These are phyloP conservation scores for Danielia oregonensis DNA, from an alignment of 805 yeast genomes.

Conservation along the genomic window DNA sequence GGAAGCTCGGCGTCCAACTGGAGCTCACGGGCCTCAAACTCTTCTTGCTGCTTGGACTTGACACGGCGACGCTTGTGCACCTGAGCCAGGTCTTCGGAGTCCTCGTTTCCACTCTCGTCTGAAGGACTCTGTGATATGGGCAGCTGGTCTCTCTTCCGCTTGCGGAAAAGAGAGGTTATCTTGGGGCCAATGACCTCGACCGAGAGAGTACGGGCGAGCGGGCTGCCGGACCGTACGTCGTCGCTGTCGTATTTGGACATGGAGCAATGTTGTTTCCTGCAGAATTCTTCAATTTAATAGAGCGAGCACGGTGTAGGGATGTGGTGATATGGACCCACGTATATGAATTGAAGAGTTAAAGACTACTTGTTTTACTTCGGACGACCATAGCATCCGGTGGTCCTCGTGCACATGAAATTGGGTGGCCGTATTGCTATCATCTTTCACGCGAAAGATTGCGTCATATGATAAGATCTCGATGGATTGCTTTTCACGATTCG, in stretches of 20 bases:
- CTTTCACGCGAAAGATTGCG: too few species aligned
- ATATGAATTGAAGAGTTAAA: too few species aligned
- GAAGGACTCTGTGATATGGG: constrained; percentile 7
- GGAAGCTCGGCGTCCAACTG: constrained; percentile 64
- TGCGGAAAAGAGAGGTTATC: constrained; percentile 24
- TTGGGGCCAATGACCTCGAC: constrained; percentile 40
- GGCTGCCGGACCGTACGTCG: constrained; percentile 7
- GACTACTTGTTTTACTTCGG: too few species aligned
- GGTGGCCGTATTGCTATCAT: too few species aligned
- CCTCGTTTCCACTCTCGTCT: constrained; percentile 4
- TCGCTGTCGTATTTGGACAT: constrained; percentile 7
- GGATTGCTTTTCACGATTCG: too few species aligned
- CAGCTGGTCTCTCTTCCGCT: constrained; percentile 13
- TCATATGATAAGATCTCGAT: too few species aligned
- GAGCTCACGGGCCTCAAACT: constrained; percentile 47
- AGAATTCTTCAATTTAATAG: too few species aligned
- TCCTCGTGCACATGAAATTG: too few species aligned
- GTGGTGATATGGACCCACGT: too few species aligned
- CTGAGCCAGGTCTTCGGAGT: constrained; percentile 6
- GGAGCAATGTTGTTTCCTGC: too few species aligned
- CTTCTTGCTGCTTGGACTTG: constrained; percentile 25
- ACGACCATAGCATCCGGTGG: too few species aligned
- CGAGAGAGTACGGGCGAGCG: constrained; percentile 34
- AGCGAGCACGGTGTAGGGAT: too few species aligned
- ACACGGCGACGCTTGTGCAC: constrained; percentile 19